Evolutionary conservation across 306 rosid species (phyloP), one percentile per base, ranked within the genome.

Genomic region (Carpinus fangiana): DNA sequence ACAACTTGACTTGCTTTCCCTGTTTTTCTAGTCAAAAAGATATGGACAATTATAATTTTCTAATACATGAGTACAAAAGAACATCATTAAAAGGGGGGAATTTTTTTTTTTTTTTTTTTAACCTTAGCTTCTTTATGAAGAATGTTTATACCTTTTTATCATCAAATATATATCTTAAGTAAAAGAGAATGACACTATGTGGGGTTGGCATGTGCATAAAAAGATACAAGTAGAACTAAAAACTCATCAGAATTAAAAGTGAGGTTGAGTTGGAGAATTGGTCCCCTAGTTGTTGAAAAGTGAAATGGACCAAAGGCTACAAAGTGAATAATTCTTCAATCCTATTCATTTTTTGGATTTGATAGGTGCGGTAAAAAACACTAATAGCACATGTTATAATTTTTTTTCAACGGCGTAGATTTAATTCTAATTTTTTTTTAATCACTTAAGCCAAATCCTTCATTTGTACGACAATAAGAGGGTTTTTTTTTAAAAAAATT

Each of bases 1-100:
- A 41, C 47, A 60, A 69, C 28, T 14, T 78, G 60, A 36, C 16
- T 43, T n/a, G 5, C 59, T 48, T 79, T 31, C 54, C n/a, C 45
- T 62, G 21, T 47, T 31, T 21, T 57, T 74, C 36, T 60, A 70
- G 83, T 82, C 69, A 78, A 82, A 83, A 79, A 75, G 83, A 7
- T 48, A 20, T 8, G 11, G 54, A 43, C 81, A 75, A 69, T 46
- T 18, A 41, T 8, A 46, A 48, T 70, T 81, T 68, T 26, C 2
- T 38, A 72, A 54, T 62, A 70, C 11, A 53, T 10, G 80, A 81
- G 83, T 59, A 61, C 87, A 80, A 72, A 74, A 75, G 71, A 60
- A 51, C 80, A 78, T 82, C 78, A 82, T 82, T 71, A 74, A 66
- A 73, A 57, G 59, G 36, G 74, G 9, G 28, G 50, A 66, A 17